Conservation (phyloP, 2,329 filamentous ascomycete species). For the Parascedosporium putredinis region DNA sequence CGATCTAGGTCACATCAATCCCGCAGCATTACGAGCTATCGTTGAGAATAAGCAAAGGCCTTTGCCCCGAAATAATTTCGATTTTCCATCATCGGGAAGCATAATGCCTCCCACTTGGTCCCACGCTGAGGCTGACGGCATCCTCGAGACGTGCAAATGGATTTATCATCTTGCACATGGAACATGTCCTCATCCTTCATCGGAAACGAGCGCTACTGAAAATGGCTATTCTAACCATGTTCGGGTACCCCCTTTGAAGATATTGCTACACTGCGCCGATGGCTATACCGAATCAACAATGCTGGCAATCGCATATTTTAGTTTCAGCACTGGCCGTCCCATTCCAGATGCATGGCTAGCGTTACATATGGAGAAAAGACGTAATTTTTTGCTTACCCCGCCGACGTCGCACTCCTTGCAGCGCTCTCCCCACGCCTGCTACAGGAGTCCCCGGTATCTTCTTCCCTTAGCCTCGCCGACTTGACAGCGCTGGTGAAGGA, state of each 20-base stretch:
- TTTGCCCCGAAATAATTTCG: slow-evolving; percentile 36
- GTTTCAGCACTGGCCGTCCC: slow-evolving; percentile 75
- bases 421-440: slow-evolving; percentile 68
- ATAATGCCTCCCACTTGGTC: slow-evolving; percentile 78
- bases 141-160: slow-evolving; percentile 82
- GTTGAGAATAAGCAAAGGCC: slow-evolving; percentile 40
- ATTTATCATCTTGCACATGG: slow-evolving; percentile 76
- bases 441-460: slow-evolving; percentile 50
- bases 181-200: slow-evolving; percentile 22
- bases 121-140: slow-evolving; percentile 69
- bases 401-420: slow-evolving; percentile 74
- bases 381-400: slow-evolving; percentile 96
- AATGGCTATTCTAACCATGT: slow-evolving; percentile 7
- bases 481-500: slow-evolving; percentile 41
- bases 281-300: slow-evolving; percentile 94
- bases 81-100: slow-evolving; percentile 92
- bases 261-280: slow-evolving; percentile 88
- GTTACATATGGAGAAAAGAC: slow-evolving; percentile 66
- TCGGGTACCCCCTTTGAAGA: slow-evolving; percentile 42
- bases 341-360: slow-evolving; percentile 80
- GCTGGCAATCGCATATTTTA: slow-evolving; percentile 81
- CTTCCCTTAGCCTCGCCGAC: slow-evolving; percentile 33
- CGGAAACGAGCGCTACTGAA: slow-evolving; percentile 18
- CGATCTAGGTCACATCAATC: slow-evolving; percentile 70
- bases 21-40: slow-evolving; percentile 52